These are phyloP conservation scores for Hymenoscyphus fructigenus DNA, from an alignment of 2,329 filamentous ascomycete species.

Conservation along the genomic window DNA sequence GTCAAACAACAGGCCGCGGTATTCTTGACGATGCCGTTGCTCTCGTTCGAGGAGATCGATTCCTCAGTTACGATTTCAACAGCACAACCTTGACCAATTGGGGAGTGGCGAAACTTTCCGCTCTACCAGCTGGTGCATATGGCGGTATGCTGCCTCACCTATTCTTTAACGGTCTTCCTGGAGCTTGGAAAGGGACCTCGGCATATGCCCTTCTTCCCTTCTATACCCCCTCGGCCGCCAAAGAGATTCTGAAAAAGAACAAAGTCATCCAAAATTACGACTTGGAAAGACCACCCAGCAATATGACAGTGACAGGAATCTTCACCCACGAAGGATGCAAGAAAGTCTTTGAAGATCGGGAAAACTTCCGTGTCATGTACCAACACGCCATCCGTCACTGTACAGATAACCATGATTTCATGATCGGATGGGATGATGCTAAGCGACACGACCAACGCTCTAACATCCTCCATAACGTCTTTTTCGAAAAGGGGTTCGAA, in stretches of 20 bases:
- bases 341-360: constrained; percentile 48
- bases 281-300: constrained; percentile 42
- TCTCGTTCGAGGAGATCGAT: constrained; percentile 46
- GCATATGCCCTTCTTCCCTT: constrained; percentile 49
- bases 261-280: constrained; percentile 48
- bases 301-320: constrained; percentile 45
- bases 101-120: constrained; percentile 47
- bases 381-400: constrained; percentile 43
- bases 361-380: constrained; percentile 49
- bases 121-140: constrained; percentile 42
- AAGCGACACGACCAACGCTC: constrained; percentile 43
- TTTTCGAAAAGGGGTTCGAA: constrained; percentile 45
- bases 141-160: constrained; percentile 46
- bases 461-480: constrained; percentile 45
- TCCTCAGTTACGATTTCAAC: constrained; percentile 49
- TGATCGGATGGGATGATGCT: constrained; percentile 47
- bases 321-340: constrained; percentile 51
- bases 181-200: constrained; percentile 48
- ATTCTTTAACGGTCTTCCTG: constrained; percentile 47
- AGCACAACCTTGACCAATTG: constrained; percentile 49
- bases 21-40: constrained; percentile 50
- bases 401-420: constrained; percentile 47
- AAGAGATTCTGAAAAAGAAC: constrained; percentile 48
- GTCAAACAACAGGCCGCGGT: constrained; percentile 45
- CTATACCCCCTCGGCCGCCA: constrained; percentile 49